A percentile compares a stretch with the other conserved stretches of the same genome.
Evolutionary conservation across 495 filamentous ascomycete genomes (phyloP).

Genomic region (Aspergillus steynii): DNA sequence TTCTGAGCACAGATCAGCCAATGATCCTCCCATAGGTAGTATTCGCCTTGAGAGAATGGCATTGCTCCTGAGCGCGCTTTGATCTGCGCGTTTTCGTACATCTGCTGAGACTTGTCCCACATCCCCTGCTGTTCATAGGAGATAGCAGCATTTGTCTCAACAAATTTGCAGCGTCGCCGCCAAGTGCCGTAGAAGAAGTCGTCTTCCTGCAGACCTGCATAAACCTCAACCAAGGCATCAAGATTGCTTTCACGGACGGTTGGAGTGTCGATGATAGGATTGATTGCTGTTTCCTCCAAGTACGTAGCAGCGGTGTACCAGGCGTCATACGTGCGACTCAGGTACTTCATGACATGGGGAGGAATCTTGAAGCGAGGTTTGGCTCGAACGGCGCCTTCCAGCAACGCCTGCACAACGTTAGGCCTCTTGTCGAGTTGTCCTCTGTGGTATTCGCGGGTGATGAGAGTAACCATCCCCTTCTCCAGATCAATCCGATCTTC

Average conservation of each 20-base stretch:
- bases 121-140: conserved; percentile 99
- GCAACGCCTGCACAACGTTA: conserved; percentile 88
- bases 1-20: conserved; percentile 98
- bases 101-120: conserved; percentile 96
- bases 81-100: conserved; percentile 95
- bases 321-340: conserved; percentile 85
- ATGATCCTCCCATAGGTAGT: conserved; percentile 99
- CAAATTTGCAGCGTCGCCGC: conserved; percentile 90
- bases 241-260: conserved; percentile 88
- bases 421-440: conserved; percentile 91
- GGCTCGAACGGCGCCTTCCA: conserved; percentile 79
- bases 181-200: conserved; percentile 98
- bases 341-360: conserved; percentile 91
- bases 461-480: conserved; percentile 77
- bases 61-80: conserved; percentile 91
- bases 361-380: conserved; percentile 87
- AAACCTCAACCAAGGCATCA: conserved; percentile 89
- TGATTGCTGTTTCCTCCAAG: conserved; percentile 80
- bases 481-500: conserved; percentile 92
- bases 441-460: conserved; percentile 93
- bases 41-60: conserved; percentile 94
- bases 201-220: conserved; percentile 85
- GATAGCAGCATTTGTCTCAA: conserved; percentile 93
- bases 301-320: conserved; percentile 90
- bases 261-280: conserved; percentile 79